Base-by-base conservation (phyloP, 257 asterid genomes). In the Lavandula angustifolia region DNA sequence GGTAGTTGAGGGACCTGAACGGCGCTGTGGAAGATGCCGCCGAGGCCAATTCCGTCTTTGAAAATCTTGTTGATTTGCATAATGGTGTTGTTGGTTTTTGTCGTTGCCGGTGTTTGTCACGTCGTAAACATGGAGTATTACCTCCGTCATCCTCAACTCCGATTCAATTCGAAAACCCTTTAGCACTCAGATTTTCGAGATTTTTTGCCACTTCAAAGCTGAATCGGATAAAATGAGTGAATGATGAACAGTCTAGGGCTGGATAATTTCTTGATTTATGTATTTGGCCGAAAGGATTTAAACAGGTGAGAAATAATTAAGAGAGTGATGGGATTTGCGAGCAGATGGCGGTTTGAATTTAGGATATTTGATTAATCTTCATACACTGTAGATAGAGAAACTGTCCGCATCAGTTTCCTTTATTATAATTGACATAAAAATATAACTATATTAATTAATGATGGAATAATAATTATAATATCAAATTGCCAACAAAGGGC, bases 11-110 rank as follows among this genome's bases (percentile, higher is more conserved):
- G 50, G 35, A 73, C 98, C 98, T 91, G 96, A 22, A 91, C 87
- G 34, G 96, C 98, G 82, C 96, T 88, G 78, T 91, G 98, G 76
- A 91, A 91, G 65, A 91, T 91, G 50, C 98, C 98, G 16, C 98
- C 98, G 46, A 91, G 82, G 35, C 98, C 96, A 66, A 91, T 88
- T 17, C 98, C 95, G 60, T 91, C 98, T 73, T 91, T 91, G 88
- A 91, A 88, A 77, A 91, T 70, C 92, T 81, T 88, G 73, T 91
- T 91, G 87, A 91, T 88, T 81, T 88, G 95, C 81, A 88, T 69
- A 79, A 91, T 84, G 7, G 96, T 88, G 78, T 78, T 86, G 81
- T 91, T 82, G 13, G 98, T 88, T 72, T 72, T 91, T 88, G 40
- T 88, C 98, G 35, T 82, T 83, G 29, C 85, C 95, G 73, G 96